Evolutionary conservation across 768 basidiomycete species (phyloP), one percentile per base, ranked within the genome.

Genomic region (Trametes cingulata): DNA sequence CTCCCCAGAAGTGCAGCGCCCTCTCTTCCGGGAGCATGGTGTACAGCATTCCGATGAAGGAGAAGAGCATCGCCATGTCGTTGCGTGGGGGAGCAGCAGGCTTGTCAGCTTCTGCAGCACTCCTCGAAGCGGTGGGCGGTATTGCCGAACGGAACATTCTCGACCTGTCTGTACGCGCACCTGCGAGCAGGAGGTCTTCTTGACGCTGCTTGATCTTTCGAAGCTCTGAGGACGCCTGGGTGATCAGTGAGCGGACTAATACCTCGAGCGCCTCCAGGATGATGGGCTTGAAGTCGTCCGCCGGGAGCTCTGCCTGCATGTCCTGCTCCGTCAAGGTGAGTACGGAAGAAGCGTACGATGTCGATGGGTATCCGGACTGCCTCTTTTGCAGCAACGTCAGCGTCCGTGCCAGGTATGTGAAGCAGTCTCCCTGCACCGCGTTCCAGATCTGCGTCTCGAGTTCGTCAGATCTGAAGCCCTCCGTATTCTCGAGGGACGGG

Each of bases 191-290:
- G 24, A 88, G 72, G 69, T 97, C 94, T 72, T 96, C 94, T 70
- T 97, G 95, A 29, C 88, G 77, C 63, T 94, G 91, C 68, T 93
- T 92, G 71, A 97, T 89, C 72, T 91, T 91, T 36, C 89, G 83
- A 36, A 91, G 78, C 71, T 91, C 90, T 0, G 90, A 90, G 7
- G 88, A 90, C 2, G 90, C 89, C 60, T 90, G 86, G 0, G 82
- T 85, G 69, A 92, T 85, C 27, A 90, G 73, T 7, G 85, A 85
- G 43, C 88, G 82, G 24, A 95, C 73, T 13, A 94, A 82, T 0
- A 78, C 77, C 69, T 95, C 94, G 61, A 91, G 86, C 6, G 81
- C 79, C 33, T 80, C 75, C 19, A 94, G 73, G 10, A 94, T 74
- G 14, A 77, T 69, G 1, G 78, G 71, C 61, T 79, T 82, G 75